Evolutionary conservation across 1,284 basidiomycete species (phyloP).

Genomic region (Cryptococcus deneoformans): DNA sequence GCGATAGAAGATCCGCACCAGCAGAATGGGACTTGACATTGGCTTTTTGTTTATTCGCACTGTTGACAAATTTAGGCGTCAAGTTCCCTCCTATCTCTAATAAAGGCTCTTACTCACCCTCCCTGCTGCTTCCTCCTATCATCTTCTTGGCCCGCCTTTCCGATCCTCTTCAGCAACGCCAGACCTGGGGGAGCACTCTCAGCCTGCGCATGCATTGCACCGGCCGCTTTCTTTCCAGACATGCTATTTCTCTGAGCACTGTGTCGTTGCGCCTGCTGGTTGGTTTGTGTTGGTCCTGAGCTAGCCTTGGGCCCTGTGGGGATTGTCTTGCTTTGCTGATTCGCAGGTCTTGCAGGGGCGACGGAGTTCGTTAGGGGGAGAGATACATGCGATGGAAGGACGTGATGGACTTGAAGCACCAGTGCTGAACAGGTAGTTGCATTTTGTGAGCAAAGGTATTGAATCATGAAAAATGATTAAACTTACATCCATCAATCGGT

Average conservation of each 20-base stretch:
- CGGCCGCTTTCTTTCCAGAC: neutral
- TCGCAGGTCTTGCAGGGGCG: no score
- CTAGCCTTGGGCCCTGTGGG: neutral
- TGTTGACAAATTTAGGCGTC: neutral
- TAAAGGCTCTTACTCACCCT: no score
- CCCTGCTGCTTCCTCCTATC: neutral
- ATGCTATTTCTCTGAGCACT: neutral
- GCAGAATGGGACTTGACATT: neutral
- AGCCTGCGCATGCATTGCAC: neutral
- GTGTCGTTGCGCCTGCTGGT: neutral
- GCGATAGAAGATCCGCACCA: neutral
- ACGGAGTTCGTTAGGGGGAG: conserved; percentile 2
- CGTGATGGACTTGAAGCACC: conserved; percentile 36
- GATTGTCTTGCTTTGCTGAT: neutral
- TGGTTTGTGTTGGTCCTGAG: neutral
- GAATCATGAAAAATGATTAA: neutral
- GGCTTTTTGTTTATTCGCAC: neutral
- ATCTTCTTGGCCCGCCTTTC: neutral
- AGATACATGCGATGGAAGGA: conserved; percentile 29
- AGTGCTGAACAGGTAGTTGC: conserved; percentile 19
- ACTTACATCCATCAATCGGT: conserved; percentile 42
- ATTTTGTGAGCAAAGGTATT: no score
- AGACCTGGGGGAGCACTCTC: neutral
- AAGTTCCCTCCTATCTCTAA: neutral
- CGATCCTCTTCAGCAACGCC: neutral